Evolutionary conservation across 2,329 filamentous ascomycete genomes (phyloP).

Genomic region (Penicillium rolfsii): DNA sequence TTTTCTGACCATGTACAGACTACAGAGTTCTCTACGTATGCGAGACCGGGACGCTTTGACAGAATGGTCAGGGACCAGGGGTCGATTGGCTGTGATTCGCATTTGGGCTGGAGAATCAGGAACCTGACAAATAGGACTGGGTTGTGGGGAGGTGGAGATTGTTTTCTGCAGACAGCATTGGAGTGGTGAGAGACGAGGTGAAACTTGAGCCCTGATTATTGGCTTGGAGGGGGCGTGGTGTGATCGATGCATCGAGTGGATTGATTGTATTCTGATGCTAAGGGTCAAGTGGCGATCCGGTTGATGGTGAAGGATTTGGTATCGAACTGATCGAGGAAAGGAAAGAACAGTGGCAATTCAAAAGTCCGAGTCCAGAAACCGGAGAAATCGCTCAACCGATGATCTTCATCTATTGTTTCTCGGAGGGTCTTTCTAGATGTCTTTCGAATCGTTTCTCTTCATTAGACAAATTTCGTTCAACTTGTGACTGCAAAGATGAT

Average conservation of each 20-base stretch:
- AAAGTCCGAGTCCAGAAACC: too few species aligned
- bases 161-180: constrained; percentile 11
- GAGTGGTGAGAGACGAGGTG: neutral
- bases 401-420: too few species aligned
- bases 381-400: too few species aligned
- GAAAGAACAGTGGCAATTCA: too few species aligned
- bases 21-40: neutral
- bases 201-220: neutral
- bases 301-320: neutral
- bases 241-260: neutral
- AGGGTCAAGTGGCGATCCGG: neutral
- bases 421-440: too few species aligned
- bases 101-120: constrained; percentile 9
- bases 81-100: constrained; percentile 6
- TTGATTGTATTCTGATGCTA: neutral
- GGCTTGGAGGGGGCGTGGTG: neutral
- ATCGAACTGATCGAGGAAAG: neutral
- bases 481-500: too few species aligned
- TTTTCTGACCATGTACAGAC: too few species aligned
- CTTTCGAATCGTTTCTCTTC: too few species aligned
- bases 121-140: constrained; percentile 19
- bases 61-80: neutral
- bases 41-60: neutral
- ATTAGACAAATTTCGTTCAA: too few species aligned
- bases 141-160: neutral